Evolutionary conservation across 2,329 filamentous ascomycete species (phyloP).

Genomic region (Paraphoma sp.): DNA sequence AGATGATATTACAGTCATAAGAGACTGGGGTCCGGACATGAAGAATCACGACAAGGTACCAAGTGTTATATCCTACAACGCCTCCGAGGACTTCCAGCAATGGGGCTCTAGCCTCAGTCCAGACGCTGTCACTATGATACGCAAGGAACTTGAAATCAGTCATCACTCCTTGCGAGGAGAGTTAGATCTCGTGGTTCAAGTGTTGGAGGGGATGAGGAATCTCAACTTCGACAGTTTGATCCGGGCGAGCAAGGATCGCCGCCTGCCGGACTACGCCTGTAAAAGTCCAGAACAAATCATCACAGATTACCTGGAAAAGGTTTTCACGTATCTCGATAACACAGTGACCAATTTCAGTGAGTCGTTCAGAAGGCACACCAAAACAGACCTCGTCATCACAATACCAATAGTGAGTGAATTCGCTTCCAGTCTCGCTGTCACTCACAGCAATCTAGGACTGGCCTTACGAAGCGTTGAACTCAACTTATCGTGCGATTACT

Average conservation of each 20-base stretch:
- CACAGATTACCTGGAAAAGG: slow-evolving; percentile 30
- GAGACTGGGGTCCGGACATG: slow-evolving; percentile 24
- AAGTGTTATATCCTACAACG: slow-evolving; percentile 37
- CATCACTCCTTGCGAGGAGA: slow-evolving; percentile 22
- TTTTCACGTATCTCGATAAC: slow-evolving; percentile 21
- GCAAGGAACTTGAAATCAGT: slow-evolving; percentile 39
- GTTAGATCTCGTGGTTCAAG: slow-evolving; percentile 31
- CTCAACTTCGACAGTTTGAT: slow-evolving; percentile 18
- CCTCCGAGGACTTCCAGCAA: slow-evolving; percentile 22
- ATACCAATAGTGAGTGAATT: slow-evolving; percentile 19
- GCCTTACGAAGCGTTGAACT: slow-evolving; percentile 36
- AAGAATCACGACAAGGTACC: slow-evolving; percentile 32
- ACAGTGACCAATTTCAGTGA: slow-evolving; percentile 12
- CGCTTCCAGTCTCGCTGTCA: not conserved
- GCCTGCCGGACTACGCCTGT: slow-evolving; percentile 22
- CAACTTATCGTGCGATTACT: slow-evolving; percentile 29
- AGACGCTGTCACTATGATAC: slow-evolving; percentile 31
- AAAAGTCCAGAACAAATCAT: slow-evolving; percentile 34
- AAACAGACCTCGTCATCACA: slow-evolving; percentile 37
- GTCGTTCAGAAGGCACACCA: slow-evolving; percentile 7
- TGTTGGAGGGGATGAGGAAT: slow-evolving; percentile 36
- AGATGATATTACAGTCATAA: slow-evolving; percentile 26
- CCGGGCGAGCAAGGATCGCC: not conserved
- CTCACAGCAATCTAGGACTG: slow-evolving; percentile 22
- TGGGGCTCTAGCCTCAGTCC: slow-evolving; percentile 29